Evolutionary conservation across 2,329 filamentous ascomycete species (phyloP).

Genomic region (Microdochium nivale): DNA sequence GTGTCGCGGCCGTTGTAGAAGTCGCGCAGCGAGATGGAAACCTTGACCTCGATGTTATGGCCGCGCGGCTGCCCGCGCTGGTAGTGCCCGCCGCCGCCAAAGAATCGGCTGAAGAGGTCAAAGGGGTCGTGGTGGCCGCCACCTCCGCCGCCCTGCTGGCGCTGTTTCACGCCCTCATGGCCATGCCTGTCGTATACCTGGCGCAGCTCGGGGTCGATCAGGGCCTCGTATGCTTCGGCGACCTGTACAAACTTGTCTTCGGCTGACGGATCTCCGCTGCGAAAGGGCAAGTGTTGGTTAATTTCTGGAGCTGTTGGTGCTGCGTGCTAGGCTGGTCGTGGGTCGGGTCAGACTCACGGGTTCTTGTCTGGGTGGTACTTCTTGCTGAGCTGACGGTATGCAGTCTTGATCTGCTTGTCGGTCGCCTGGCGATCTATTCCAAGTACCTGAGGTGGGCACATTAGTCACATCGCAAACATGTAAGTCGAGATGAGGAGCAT

Average conservation of each 20-base stretch:
- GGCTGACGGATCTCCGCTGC: slow-evolving; percentile 67
- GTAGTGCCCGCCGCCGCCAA: slow-evolving; percentile 82
- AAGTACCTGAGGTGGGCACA: slow-evolving; percentile 43
- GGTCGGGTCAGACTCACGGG: slow-evolving; percentile 53
- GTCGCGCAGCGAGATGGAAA: slow-evolving; percentile 72
- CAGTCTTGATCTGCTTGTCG: slow-evolving; percentile 85
- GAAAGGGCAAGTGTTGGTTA: slow-evolving; percentile 4
- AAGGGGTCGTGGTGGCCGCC: slow-evolving; percentile 71
- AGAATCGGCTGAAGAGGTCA: slow-evolving; percentile 94
- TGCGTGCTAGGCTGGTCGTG: neutral
- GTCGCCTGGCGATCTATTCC: slow-evolving; percentile 71
- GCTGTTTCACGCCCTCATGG: slow-evolving; percentile 81
- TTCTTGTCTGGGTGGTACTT: slow-evolving; percentile 98
- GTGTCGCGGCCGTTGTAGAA: slow-evolving; percentile 88
- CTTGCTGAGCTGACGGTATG: slow-evolving; percentile 86
- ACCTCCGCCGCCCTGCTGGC: slow-evolving; percentile 59
- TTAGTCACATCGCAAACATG: neutral
- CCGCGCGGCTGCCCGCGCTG: slow-evolving; percentile 68
- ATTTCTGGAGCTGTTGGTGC: neutral
- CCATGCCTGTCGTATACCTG: slow-evolving; percentile 92
- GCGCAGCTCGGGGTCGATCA: slow-evolving; percentile 71
- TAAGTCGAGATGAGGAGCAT: slow-evolving; percentile 2
- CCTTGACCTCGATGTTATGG: slow-evolving; percentile 79
- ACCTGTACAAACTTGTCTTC: slow-evolving; percentile 90
- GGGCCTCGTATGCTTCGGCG: slow-evolving; percentile 89